Evolutionary conservation across 345 rosid genomes (phyloP), one percentile per base, ranked within the genome.

Genomic region (Sisymbrium irio): DNA sequence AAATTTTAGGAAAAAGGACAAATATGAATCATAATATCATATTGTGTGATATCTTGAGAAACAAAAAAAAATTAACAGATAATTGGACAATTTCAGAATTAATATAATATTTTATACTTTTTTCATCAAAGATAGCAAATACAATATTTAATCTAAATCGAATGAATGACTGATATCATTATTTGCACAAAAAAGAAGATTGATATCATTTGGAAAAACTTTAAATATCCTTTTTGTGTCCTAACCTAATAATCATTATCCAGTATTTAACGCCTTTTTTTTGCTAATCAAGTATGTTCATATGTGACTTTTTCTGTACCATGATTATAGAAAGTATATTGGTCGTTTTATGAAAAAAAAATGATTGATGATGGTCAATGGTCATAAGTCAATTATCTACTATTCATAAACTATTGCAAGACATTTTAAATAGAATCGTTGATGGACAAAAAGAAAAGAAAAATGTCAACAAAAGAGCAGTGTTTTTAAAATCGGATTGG

Each of bases 191-290:
- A n/a, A n/a, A 22, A 22, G 3, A 22, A 22, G 25, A 22, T 1
- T 33, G 36, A 50, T 40, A 61, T 12, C 13, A 61, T 61, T 0
- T 12, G 8, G 39, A 40, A 14, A 1, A 19, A 13, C 7, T n/a
- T 20, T 50, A 17, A n/a, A 25, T 20, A 47, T 17, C 37, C 20
- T 30, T 22, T 50, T 8, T 55, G 60, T 39, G 47, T 37, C 25
- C 33, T 66, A 50, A 36, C n/a, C 3, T 50, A 50, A 66, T 66
- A 66, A 66, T 66, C 46, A 49, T 6, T n/a, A 50, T 20, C 25
- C 45, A 66, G 32, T 46, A 30, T 35, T 51, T 5, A 45, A 51
- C 32, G 12, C 2, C 11, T 50, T 22, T 50, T 28, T 22, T 22
- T 22, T 12, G 57, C 46, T 25, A 50, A 36, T 37, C 58, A 66